Evolutionary conservation across 305 asterid genomes (phyloP), one percentile per base, ranked within the genome.

Genomic region (Fraxinus xanthoxyloides): DNA sequence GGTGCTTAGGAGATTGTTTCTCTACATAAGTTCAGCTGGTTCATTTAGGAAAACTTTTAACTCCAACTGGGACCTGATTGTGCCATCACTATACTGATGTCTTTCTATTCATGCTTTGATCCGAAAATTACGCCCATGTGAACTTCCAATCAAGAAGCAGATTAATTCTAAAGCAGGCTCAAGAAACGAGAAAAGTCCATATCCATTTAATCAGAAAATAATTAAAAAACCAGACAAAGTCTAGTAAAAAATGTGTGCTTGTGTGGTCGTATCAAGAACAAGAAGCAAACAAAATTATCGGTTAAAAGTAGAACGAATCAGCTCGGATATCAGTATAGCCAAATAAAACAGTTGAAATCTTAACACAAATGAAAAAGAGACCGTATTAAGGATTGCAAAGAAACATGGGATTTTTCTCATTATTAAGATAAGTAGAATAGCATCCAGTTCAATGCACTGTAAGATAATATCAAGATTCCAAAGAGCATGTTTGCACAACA

Each of bases 401-500:
- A 59, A 79, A 76, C 78, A 79, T 12, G 6, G 70, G 65, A 65
- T 79, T 31, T 84, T 84, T 85, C 85, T 82, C 72, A 84, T 89
- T 90, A 89, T 88, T 90, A 75, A 81, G 84, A 77, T 81, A 78
- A 87, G 51, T 80, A 81, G 81, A 78, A 79, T 86, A 82, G 76
- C 85, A 81, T 84, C 81, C 56, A 75, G 82, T 88, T 67, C 72
- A 81, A 86, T 79, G 85, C 86, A 83, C 61, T 81, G 77, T 88
- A 61, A 35, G 40, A 24, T 36, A 19, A 82, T 87, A 88, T 80
- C 85, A 85, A 59, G 76, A 87, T 79, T 80, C 85, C 81, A 80
- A 46, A 76, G 85, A 79, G 76, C 85, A 85, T 81, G 78, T 77
- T 77, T 82, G 82, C 86, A 86, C 82, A 79, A 75, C 82, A 83